phyloP scores from a whole-genome alignment of 345 rosid genomes.

The Physaria fendleri region DNA sequence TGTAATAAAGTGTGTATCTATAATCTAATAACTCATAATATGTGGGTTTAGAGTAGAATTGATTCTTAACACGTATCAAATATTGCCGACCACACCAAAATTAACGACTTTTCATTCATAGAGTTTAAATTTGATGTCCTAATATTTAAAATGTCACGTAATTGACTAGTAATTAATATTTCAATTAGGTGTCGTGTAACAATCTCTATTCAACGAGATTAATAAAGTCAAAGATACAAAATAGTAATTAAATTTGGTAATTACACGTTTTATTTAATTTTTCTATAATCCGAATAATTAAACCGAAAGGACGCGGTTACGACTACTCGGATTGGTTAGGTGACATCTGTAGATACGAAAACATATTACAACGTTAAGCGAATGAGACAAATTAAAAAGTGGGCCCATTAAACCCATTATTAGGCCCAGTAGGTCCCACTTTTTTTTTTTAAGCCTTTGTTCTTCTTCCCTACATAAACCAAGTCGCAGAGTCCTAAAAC shows the following conservation, averaged over 20 bases:
- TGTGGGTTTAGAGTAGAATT: too few relatives aligned
- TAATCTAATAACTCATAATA: too few relatives aligned
- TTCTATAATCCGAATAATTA: neutral
- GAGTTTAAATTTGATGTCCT: too few relatives aligned
- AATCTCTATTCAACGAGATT: neutral
- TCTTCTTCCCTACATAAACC: slow-evolving; percentile 27
- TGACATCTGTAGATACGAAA: slow-evolving; percentile 9
- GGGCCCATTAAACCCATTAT: slow-evolving; percentile 12
- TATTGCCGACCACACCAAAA: too few relatives aligned
- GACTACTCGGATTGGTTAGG: slow-evolving; percentile 18
- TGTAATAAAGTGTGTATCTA: too few relatives aligned
- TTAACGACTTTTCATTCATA: too few relatives aligned
- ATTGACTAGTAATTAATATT: neutral
- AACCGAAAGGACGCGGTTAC: slow-evolving; percentile 8
- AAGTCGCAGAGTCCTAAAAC: neutral
- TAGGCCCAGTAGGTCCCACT: slow-evolving; percentile 31
- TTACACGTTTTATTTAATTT: slow-evolving; percentile 14
- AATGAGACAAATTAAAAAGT: slow-evolving; percentile 8
- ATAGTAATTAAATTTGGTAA: neutral
- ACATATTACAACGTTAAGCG: slow-evolving; percentile 10
- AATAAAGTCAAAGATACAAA: neutral
- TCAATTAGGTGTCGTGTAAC: neutral
- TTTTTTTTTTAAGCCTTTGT: neutral
- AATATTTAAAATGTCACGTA: neutral
- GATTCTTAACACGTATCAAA: too few relatives aligned